Evolutionary conservation across 1,139 yeast species (phyloP).

Genomic region (Yamadazyma siamensis): DNA sequence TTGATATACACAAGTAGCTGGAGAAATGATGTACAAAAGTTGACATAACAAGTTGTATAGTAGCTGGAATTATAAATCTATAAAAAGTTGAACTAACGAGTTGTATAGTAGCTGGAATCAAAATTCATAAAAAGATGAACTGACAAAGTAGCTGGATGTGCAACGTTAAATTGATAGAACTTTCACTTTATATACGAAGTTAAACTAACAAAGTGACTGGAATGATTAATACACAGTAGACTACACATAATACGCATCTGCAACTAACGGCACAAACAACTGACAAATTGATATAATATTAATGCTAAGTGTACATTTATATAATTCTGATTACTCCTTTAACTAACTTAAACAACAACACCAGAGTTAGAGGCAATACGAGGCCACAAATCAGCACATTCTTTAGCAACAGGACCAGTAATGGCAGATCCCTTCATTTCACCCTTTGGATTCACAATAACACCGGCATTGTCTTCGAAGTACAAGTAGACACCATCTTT

Average conservation of each 20-base stretch:
- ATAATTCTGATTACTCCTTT: constrained; percentile 44
- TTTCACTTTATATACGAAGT: no score
- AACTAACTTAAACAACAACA: constrained; percentile 81
- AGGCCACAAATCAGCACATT: constrained; percentile 99
- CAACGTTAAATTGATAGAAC: no score
- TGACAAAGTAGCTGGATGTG: no score
- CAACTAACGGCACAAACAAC: no score
- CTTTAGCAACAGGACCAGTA: constrained; percentile 99
- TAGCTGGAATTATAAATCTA: constrained; percentile 1
- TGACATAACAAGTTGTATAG: neutral
- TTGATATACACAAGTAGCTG: neutral
- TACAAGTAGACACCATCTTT: constrained; percentile 99
- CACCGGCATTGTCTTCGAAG: constrained; percentile 99
- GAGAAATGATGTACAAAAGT: constrained; percentile 1
- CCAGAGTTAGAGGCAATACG: constrained; percentile 99
- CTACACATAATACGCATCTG: no score
- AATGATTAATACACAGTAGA: no score
- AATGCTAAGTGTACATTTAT: constrained; percentile 76
- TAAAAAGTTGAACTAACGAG: neutral
- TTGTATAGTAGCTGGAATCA: neutral
- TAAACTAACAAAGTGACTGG: no score
- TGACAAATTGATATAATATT: no score
- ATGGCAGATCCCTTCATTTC: constrained; percentile 99
- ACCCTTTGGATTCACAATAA: constrained; percentile 99
- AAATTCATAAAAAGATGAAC: constrained; percentile 1